Evolutionary conservation across 208 protist species (phyloP), one percentile per base, ranked within the genome.

Genomic region (Acanthamoeba polyphaga): DNA sequence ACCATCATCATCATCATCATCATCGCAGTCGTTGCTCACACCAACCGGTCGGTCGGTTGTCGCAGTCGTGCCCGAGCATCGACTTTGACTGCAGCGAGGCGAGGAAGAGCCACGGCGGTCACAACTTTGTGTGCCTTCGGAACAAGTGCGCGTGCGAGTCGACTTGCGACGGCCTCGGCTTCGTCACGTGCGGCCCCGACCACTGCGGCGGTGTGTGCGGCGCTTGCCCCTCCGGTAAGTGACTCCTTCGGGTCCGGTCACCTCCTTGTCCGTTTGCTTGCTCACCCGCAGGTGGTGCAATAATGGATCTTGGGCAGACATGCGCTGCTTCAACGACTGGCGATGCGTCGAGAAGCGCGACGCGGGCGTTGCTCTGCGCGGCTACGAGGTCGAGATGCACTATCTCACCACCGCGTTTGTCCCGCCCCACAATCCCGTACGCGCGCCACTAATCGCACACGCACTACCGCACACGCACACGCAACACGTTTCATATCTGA

Each of bases 241-340:
- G 6, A 19, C 62, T 66, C 17, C 22, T 19, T 76, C 32, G 38
- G 38, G 1, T 38, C 38, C 1, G 38, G n/a, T n/a, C n/a, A n/a
- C n/a, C 38, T 3, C 3, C 38, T 38, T 38, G 38, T 38, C 38
- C 38, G 38, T 38, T 38, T 38, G 38, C 38, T 38, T 38, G 38
- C 38, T 38, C 38, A 38, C 38, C 38, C 38, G 38, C 38, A 38
- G 38, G 38, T 38, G 38, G 38, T 38, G 38, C 38, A n/a, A n/a
- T n/a, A 38, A 38, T 38, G 38, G 38, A 38, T 38, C 38, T n/a
- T 70, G 88, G 9, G 1, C 58, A 78, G 88, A 49, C 17, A 78
- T 53, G 64, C 38, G n/a, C 43, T 93, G 88, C 88, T 93, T 93
- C 88, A 93, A 93, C 62, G 64, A 78, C n/a, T 93, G 88, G 88